Conservation (phyloP, 129 eudicot species). For the Apium graveolens region DNA sequence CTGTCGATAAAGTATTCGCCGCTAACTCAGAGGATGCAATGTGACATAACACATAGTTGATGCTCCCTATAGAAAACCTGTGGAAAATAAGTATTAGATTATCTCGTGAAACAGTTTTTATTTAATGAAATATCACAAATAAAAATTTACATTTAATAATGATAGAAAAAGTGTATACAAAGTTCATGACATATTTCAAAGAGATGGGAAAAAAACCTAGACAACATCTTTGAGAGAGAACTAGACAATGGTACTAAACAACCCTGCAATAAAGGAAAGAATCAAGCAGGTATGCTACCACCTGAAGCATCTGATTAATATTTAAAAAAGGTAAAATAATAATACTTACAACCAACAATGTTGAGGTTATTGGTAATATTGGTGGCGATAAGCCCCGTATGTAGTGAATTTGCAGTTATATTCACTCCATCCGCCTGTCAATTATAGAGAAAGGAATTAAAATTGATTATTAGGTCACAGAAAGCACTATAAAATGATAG, state of each 20-base stretch:
- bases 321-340: neutral
- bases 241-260: slow-evolving; percentile 1
- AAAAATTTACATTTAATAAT: neutral
- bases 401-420: slow-evolving; percentile 10
- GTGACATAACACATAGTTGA: slow-evolving; percentile 26
- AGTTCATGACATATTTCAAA: neutral
- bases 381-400: slow-evolving; percentile 3
- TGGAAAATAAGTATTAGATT: neutral
- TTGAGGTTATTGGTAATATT: slow-evolving; percentile 11
- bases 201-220: neutral
- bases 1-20: slow-evolving; percentile 25
- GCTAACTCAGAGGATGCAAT: slow-evolving; percentile 28
- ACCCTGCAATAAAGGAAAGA: neutral
- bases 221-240: slow-evolving; percentile 5
- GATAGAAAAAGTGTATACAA: neutral
- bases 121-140: neutral
- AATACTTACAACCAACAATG: slow-evolving; percentile 5
- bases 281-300: neutral
- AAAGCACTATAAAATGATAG: neutral
- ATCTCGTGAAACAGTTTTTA: neutral
- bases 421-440: slow-evolving; percentile 7
- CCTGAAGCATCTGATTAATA: neutral
- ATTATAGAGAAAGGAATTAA: neutral
- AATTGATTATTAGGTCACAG: neutral
- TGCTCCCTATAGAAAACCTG: slow-evolving; percentile 17